A percentile compares a stretch with the other conserved stretches of the same genome.
These are phyloP conservation scores for Penicillium crustosum DNA, from an alignment of 2,329 filamentous ascomycete species.

Conservation along the genomic window DNA sequence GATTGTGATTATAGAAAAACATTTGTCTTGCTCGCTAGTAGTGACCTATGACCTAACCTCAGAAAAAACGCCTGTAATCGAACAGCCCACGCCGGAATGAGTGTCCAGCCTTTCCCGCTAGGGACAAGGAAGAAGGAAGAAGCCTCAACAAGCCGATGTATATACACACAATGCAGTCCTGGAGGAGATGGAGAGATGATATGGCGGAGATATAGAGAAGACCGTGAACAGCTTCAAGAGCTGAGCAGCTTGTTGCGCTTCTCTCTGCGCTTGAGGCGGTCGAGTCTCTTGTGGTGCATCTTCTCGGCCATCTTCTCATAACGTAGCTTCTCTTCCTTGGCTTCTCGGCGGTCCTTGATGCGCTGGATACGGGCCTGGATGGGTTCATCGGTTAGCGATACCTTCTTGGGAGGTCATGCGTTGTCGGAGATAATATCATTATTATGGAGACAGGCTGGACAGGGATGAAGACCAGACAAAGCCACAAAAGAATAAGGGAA, in stretches of 20 bases:
- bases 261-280: slow-evolving; percentile 89
- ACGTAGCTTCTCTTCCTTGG: slow-evolving; percentile 88
- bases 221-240: slow-evolving; percentile 34
- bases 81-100: slow-evolving; percentile 6
- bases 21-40: slow-evolving; percentile 10
- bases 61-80: slow-evolving; percentile 21
- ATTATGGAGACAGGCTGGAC: not conserved
- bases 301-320: slow-evolving; percentile 95
- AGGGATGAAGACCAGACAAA: not conserved
- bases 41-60: slow-evolving; percentile 14
- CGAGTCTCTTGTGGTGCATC: slow-evolving; percentile 95
- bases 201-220: slow-evolving; percentile 11
- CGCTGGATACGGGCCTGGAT: slow-evolving; percentile 69
- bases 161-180: slow-evolving; percentile 2
- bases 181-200: slow-evolving; percentile 1
- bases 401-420: slow-evolving; percentile 5
- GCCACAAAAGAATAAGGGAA: not conserved
- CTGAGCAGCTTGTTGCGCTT: slow-evolving; percentile 69
- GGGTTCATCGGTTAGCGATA: not conserved
- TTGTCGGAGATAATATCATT: not conserved
- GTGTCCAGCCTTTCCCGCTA: slow-evolving; percentile 3
- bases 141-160: slow-evolving; percentile 3
- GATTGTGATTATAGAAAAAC: slow-evolving; percentile 7
- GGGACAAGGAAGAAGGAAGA: slow-evolving; percentile 1
- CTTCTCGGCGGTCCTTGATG: slow-evolving; percentile 80